Evolutionary conservation across 192 early-diverging fungal genomes (phyloP), one percentile per base, ranked within the genome.

Genomic region (Linnemannia elongata): DNA sequence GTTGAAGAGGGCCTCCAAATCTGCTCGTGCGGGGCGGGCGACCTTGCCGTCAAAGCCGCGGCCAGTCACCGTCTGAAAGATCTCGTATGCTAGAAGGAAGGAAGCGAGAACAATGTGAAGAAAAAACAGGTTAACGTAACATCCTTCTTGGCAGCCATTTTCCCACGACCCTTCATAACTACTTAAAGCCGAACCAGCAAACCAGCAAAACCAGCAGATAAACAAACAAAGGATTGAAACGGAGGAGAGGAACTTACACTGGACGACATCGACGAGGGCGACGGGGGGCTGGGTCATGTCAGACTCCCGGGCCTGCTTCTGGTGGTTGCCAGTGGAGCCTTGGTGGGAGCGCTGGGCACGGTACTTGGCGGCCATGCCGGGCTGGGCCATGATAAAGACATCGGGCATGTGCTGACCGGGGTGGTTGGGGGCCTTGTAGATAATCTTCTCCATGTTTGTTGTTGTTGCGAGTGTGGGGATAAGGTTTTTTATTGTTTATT

Each of bases 341-440:
- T 80, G 72, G 79, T 80, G 79, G 57, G 22, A 68, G 9, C 74
- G 73, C 33, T 85, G 77, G 52, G 77, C 82, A 42, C 82, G 82
- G 74, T 85, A 85, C 54, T 85, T 85, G 52, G 47, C 45, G 27
- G 82, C 66, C 82, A 85, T 85, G n/a, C 82, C 82, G 20, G 82
- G 82, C 68, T 85, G 74, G 24, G 82, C 30, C 74, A 85, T 13
- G 60, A 86, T 60, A n/a, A 86, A 86, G 74, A 86, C 79, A 72
- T 86, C 84, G 38, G 84, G 79, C 84, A 77, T 77, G 44, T 78
- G 78, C 45, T 74, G 72, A 41, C 72, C 72, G 68, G 73, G 82
- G 10, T 27, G 27, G 77, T 85, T 85, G 38, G 39, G 72, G 69
- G 82, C 72, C 60, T 83, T 83, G 76, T 83, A 83, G n/a, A 78